Evolutionary conservation across 2,329 filamentous ascomycete genomes (phyloP).

Genomic region (Colletotrichum orbiculare): DNA sequence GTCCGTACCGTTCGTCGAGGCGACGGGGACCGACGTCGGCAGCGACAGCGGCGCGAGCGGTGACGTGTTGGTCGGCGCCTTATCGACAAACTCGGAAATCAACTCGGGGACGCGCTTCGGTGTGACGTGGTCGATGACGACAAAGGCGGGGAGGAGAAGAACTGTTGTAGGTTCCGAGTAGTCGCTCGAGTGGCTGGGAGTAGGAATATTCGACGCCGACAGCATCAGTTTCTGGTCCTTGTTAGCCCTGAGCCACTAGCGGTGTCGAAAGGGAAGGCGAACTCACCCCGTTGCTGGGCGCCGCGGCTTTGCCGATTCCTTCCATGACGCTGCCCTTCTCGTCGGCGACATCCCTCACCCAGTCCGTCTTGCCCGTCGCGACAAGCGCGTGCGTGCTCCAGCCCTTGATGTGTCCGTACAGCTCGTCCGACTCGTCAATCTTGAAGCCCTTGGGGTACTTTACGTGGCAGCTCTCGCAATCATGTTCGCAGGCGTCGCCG

Average conservation of each 20-base stretch:
- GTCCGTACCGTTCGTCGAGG: constrained; percentile 37
- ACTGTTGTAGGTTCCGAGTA: constrained; percentile 80
- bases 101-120: constrained; percentile 78
- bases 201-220: constrained; percentile 90
- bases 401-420: constrained; percentile 87
- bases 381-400: constrained; percentile 93
- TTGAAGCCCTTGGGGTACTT: constrained; percentile 78
- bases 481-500: constrained; percentile 88
- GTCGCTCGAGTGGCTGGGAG: constrained; percentile 73
- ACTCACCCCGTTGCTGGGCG: constrained; percentile 76
- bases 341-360: constrained; percentile 88
- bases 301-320: constrained; percentile 69
- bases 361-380: constrained; percentile 95
- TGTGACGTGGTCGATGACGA: constrained; percentile 84
- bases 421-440: constrained; percentile 79
- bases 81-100: constrained; percentile 76
- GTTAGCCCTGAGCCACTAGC: constrained; percentile 20
- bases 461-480: constrained; percentile 85
- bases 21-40: constrained; percentile 47
- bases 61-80: constrained; percentile 78
- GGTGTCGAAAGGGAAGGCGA: not conserved
- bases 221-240: constrained; percentile 81
- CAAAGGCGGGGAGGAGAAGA: constrained; percentile 87
- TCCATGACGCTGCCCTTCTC: constrained; percentile 89
- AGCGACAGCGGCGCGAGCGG: constrained; percentile 61